phyloP scores from a whole-genome alignment of 2,329 filamentous ascomycete genomes.

The Botrytis hyacinthi region DNA sequence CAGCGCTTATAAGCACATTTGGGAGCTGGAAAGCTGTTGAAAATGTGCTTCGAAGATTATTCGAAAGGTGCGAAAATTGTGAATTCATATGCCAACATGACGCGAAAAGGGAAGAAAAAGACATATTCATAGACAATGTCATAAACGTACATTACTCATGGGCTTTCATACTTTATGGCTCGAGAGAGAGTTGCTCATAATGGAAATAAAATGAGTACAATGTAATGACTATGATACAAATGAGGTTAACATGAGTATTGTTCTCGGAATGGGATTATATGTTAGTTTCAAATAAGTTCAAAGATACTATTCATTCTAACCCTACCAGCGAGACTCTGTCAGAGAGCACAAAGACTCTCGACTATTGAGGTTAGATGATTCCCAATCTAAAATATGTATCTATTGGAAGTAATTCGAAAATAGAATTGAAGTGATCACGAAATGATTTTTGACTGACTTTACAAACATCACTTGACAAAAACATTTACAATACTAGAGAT shows the following conservation, averaged over 20 bases:
- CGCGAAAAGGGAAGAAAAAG: background rate
- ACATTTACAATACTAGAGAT: background rate
- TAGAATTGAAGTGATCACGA: background rate
- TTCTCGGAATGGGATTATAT: background rate
- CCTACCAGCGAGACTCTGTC: background rate
- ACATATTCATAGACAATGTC: background rate
- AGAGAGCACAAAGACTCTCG: background rate
- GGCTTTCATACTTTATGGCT: background rate
- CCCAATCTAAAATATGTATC: accelerated
- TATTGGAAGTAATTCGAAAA: background rate
- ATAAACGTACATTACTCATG: background rate
- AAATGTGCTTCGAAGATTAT: background rate
- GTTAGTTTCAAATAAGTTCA: background rate
- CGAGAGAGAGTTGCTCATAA: background rate
- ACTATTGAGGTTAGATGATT: background rate
- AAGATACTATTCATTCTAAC: background rate
- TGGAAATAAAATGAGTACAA: background rate
- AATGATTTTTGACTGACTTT: background rate
- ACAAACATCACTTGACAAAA: background rate
- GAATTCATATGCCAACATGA: background rate
- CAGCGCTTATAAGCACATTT: background rate
- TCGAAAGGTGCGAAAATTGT: background rate
- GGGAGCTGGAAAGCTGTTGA: background rate
- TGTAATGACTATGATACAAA: background rate
- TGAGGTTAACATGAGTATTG: background rate